A percentile compares a stretch with the other conserved stretches of the same genome.
Evolutionary conservation across 495 filamentous ascomycete genomes (phyloP).

Genomic region (Articulospora tetracladia): DNA sequence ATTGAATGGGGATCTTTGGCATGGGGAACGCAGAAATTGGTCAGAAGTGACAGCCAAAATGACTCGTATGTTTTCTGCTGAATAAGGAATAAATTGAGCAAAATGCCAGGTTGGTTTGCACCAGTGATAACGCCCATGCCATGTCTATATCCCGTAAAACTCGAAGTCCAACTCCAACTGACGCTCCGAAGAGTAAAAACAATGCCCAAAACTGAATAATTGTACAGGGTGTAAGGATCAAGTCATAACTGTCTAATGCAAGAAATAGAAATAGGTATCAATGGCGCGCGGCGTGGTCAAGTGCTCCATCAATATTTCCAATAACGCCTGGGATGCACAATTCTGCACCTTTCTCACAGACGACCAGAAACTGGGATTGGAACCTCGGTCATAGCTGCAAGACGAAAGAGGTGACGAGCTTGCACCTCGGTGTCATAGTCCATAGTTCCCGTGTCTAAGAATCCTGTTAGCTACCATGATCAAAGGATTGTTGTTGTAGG

Average conservation of each 20-base stretch:
- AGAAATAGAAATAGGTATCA: background rate
- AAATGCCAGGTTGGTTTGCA: background rate
- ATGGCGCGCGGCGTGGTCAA: background rate
- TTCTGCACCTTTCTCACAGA: background rate
- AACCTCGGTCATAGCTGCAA: slow-evolving; percentile 48
- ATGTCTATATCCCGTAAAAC: background rate
- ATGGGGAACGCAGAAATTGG: background rate
- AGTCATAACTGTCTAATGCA: background rate
- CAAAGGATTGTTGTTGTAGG: background rate
- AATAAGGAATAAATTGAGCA: background rate
- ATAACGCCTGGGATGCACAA: background rate
- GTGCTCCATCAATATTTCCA: background rate
- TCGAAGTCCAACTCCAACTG: background rate
- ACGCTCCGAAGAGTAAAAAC: background rate
- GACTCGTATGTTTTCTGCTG: background rate
- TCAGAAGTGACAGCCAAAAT: background rate
- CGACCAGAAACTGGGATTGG: slow-evolving; percentile 44
- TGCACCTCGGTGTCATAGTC: slow-evolving; percentile 48
- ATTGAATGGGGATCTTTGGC: background rate
- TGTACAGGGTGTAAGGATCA: background rate
- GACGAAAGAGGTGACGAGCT: slow-evolving; percentile 50
- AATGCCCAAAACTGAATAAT: background rate
- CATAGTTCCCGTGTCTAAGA: slow-evolving; percentile 47
- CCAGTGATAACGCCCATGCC: background rate
- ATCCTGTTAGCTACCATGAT: slow-evolving; percentile 1